Evolutionary conservation across 345 rosid genomes (phyloP), one percentile per base, ranked within the genome.

Genomic region (Ceriops zippeliana): DNA sequence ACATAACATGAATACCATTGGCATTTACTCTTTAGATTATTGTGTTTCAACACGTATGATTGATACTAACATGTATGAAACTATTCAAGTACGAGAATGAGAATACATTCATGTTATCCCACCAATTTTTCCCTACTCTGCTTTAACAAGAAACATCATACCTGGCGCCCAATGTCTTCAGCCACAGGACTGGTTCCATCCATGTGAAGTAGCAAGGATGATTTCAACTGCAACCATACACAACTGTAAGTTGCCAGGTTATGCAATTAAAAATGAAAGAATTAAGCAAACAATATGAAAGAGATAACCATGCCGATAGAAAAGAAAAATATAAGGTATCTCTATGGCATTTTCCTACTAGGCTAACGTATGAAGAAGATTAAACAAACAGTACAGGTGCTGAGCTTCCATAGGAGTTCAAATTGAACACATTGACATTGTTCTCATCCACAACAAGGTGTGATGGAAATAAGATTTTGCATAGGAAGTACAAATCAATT

Each of bases 141-240:
- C 32, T 30, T 49, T 65, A 21, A 7, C 4, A 28, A 7, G 31
- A 15, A 21, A 17, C 24, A 42, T 20, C 54, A 63, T 81, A 96
- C 99, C 98, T 96, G 99, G 61, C 97, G 97, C 51, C 98, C 98
- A 68, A 92, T 96, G 80, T 96, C 97, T 77, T 92, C 98, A 52
- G 99, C 99, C 46, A 92, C 78, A 56, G 96, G 91, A 70, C 97
- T 96, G 13, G 95, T 84, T 80, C 99, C 99, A 83, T 96, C 99
- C 37, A 90, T 82, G 84, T 89, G 98, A 76, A 92, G 96, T 79
- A 96, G 80, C 79, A 96, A 73, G 30, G 97, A 87, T 10, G 99
- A 92, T 86, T 92, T 96, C 80, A 96, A 80, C 98, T 96, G 86
- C 75, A 80, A 37, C 56, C 66, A 80, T 22, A 61, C 2, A 54